phyloP scores from a whole-genome alignment of 164 flowering plant species.

The Nymphaea colorata region DNA sequence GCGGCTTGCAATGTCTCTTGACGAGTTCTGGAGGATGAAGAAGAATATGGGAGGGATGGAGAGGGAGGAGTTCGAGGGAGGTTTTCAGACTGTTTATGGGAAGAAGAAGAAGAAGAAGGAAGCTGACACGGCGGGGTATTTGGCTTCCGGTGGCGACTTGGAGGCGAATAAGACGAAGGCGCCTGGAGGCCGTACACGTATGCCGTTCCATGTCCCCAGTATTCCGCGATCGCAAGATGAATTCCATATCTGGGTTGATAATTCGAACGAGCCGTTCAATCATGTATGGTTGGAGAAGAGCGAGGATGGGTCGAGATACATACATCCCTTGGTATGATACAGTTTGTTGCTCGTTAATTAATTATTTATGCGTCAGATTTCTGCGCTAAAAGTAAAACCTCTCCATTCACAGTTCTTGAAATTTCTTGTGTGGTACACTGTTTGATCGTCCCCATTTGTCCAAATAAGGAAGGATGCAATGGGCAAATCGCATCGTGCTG shows the following conservation, averaged over 20 bases:
- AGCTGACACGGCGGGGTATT: neutral
- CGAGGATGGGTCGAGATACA: slow-evolving; percentile 55
- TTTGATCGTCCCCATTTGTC: neutral
- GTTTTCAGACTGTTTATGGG: slow-evolving; percentile 78
- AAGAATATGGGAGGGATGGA: slow-evolving; percentile 18
- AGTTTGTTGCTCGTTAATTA: slow-evolving; percentile 10
- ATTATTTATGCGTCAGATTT: neutral
- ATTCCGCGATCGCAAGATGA: slow-evolving; percentile 72
- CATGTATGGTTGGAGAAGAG: slow-evolving; percentile 89
- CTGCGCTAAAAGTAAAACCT: too few relatives aligned
- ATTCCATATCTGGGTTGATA: slow-evolving; percentile 64
- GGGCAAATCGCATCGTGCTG: too few relatives aligned
- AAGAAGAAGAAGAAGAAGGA: slow-evolving; percentile 43
- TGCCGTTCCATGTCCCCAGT: slow-evolving; percentile 79
- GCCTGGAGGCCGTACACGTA: slow-evolving; percentile 28
- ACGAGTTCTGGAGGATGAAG: slow-evolving; percentile 48
- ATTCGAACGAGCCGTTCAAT: slow-evolving; percentile 69
- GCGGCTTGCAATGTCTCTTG: slow-evolving; percentile 50
- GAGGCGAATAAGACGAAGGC: slow-evolving; percentile 26
- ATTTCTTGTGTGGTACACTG: neutral
- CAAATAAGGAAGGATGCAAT: too few relatives aligned
- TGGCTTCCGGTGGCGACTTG: slow-evolving; percentile 6
- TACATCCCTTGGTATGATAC: slow-evolving; percentile 70
- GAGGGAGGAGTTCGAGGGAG: slow-evolving; percentile 21
- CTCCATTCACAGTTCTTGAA: neutral